Conservation (phyloP, 257 asterid species). For the Gynochthodes officinalis region DNA sequence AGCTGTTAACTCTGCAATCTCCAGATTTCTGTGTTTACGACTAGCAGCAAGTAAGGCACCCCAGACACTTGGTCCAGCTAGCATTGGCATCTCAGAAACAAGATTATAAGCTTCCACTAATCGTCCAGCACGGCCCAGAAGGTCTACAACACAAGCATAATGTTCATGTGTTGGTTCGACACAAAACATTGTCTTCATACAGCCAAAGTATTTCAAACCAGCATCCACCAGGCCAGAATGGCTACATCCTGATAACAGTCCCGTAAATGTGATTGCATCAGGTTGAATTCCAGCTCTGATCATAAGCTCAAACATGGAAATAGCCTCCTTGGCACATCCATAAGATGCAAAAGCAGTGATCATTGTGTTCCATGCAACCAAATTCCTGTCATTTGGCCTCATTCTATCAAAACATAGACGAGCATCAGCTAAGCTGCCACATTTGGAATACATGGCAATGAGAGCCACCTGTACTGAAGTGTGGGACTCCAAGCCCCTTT, state of each 20-base stretch:
- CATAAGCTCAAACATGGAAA: conserved; percentile 58
- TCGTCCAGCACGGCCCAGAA: conserved; percentile 74
- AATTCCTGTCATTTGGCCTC: conserved; percentile 34
- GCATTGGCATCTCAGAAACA: conserved; percentile 61
- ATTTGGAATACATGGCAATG: conserved; percentile 77
- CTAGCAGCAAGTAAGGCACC: conserved; percentile 78
- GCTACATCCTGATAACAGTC: conserved; percentile 72
- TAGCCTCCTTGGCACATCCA: conserved; percentile 55
- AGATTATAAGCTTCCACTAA: conserved; percentile 65
- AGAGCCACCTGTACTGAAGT: conserved; percentile 67
- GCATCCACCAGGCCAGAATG: conserved; percentile 80
- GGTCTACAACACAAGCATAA: conserved; percentile 74
- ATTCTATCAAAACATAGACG: conserved; percentile 51
- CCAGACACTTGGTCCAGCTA: conserved; percentile 75
- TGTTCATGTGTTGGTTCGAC: conserved; percentile 65
- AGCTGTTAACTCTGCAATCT: conserved; percentile 80
- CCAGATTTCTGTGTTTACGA: conserved; percentile 60
- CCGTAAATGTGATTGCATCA: conserved; percentile 71
- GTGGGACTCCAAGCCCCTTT: conserved; percentile 56
- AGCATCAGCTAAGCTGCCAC: conserved; percentile 73
- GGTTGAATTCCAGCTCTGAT: conserved; percentile 54
- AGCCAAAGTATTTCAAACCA: conserved; percentile 60
- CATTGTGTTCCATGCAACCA: conserved; percentile 79
- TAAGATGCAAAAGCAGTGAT: conserved; percentile 76
- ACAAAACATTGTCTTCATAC: conserved; percentile 42